Evolutionary conservation across 2,329 filamentous ascomycete genomes (phyloP).

Genomic region (Aspergillus viridinutans): DNA sequence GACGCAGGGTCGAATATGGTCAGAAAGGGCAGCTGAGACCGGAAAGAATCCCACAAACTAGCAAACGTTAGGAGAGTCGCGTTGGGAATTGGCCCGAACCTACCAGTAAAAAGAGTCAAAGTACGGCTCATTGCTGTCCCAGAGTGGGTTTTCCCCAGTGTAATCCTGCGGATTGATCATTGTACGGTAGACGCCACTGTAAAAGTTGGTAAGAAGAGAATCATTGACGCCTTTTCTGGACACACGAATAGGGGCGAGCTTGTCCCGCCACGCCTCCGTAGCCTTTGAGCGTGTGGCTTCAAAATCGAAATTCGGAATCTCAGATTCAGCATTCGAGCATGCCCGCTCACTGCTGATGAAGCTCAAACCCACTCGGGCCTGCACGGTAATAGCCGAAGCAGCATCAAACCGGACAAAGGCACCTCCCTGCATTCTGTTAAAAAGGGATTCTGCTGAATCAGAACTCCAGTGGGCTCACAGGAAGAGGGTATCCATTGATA

Average conservation of each 20-base stretch:
- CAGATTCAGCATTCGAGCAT: conserved; percentile 62
- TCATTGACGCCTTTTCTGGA: conserved; percentile 28
- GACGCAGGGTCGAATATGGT: conserved; percentile 62
- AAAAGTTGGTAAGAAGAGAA: conserved; percentile 53
- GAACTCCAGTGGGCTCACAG: conserved; percentile 14
- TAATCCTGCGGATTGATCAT: conserved; percentile 71
- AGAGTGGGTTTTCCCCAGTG: conserved; percentile 66
- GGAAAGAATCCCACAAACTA: conserved; percentile 64
- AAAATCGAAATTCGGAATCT: conserved; percentile 65
- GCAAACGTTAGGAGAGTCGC: conserved; percentile 8
- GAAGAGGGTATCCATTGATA: conserved; percentile 56
- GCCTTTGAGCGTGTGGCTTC: conserved; percentile 49
- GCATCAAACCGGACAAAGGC: conserved; percentile 61
- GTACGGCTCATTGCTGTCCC: conserved; percentile 62
- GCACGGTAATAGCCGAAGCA: conserved; percentile 48
- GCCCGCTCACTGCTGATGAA: conserved; percentile 64
- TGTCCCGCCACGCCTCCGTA: conserved; percentile 55
- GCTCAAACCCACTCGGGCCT: conserved; percentile 64
- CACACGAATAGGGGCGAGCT: conserved; percentile 41
- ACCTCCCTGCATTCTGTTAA: conserved; percentile 48
- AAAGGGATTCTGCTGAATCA: background rate
- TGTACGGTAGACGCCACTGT: conserved; percentile 64
- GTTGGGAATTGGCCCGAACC: conserved; percentile 3
- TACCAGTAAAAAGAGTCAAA: conserved; percentile 71
- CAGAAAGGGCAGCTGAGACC: conserved; percentile 64